Percentiles rank a stretch among this genome's conserved stretches.
These are phyloP conservation scores for Macrocybe gigantea DNA, from an alignment of 768 basidiomycete genomes.

Conservation along the genomic window DNA sequence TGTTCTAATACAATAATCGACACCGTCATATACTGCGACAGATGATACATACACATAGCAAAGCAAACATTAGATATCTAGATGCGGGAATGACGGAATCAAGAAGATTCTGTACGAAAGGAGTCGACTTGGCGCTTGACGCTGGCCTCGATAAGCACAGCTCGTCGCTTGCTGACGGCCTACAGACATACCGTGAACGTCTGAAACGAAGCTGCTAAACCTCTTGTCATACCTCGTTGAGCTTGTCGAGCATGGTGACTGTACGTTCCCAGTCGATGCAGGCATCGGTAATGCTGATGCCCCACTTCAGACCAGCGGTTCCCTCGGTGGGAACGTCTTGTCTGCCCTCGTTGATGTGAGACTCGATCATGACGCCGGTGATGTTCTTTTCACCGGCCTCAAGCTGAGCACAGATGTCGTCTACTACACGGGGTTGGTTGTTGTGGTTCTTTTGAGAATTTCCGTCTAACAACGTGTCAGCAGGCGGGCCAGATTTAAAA, in stretches of 20 bases:
- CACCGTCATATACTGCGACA: too few relatives aligned
- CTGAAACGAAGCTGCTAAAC: too few relatives aligned
- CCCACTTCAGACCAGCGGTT: constrained; percentile 62
- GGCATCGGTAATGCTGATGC: constrained; percentile 88
- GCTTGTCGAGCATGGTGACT: constrained; percentile 62
- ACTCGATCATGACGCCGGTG: constrained; percentile 97
- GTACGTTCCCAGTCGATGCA: constrained; percentile 87
- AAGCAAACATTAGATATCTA: too few relatives aligned
- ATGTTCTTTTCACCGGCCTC: constrained; percentile 61
- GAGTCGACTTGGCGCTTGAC: too few relatives aligned
- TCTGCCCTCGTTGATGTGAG: constrained; percentile 84
- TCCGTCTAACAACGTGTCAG: constrained; percentile 50
- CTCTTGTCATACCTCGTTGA: constrained; percentile 43
- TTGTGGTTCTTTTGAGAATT: constrained; percentile 95
- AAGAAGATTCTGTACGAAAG: too few relatives aligned
- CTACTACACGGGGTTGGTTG: constrained; percentile 82
- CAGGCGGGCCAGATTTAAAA: not conserved
- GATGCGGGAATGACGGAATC: too few relatives aligned
- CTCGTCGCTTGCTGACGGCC: too few relatives aligned
- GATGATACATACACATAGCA: too few relatives aligned
- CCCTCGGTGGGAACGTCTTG: constrained; percentile 84
- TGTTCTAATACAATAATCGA: too few relatives aligned
- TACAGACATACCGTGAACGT: too few relatives aligned
- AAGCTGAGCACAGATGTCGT: constrained; percentile 71
- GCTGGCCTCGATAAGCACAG: too few relatives aligned